These are phyloP conservation scores for Phyllosticta citrichinensis DNA, from an alignment of 2,329 filamentous ascomycete species.

Conservation along the genomic window DNA sequence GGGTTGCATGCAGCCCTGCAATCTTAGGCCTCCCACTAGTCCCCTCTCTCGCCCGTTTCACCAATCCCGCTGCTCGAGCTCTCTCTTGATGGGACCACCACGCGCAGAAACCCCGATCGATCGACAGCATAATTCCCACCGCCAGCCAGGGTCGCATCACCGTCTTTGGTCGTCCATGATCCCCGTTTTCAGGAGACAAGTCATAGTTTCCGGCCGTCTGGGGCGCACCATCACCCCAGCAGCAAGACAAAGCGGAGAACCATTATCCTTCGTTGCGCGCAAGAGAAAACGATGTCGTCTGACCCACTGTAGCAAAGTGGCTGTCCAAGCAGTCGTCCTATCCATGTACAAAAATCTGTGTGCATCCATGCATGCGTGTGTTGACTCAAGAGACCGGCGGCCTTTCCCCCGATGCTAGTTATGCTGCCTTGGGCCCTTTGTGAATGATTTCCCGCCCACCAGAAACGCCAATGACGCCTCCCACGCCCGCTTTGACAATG, in stretches of 20 bases:
- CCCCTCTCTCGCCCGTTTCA: conserved; percentile 6
- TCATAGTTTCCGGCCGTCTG: background rate
- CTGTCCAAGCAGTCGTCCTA: conserved; percentile 5
- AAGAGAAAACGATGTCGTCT: background rate
- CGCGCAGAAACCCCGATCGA: conserved; percentile 11
- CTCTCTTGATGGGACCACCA: background rate
- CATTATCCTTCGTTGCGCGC: background rate
- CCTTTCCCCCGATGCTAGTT: conserved; percentile 8
- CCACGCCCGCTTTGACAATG: conserved; percentile 9
- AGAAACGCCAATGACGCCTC: conserved; percentile 11
- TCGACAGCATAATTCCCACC: conserved; percentile 3
- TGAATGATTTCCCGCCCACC: background rate
- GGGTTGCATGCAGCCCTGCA: conserved; percentile 9
- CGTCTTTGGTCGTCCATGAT: too few species aligned
- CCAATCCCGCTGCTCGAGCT: conserved; percentile 11
- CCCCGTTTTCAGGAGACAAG: too few species aligned
- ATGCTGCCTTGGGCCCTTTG: conserved; percentile 8
- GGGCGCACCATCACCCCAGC: too few species aligned
- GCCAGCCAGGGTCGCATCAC: conserved; percentile 3
- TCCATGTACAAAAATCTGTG: background rate
- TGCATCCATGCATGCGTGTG: conserved; percentile 7
- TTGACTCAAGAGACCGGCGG: conserved; percentile 7
- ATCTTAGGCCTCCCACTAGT: conserved; percentile 11
- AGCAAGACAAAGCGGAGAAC: background rate
- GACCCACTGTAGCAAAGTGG: conserved; percentile 7